Evolutionary conservation across 139 green algal genomes (phyloP).

Genomic region (Diplosphaera chodatii): DNA sequence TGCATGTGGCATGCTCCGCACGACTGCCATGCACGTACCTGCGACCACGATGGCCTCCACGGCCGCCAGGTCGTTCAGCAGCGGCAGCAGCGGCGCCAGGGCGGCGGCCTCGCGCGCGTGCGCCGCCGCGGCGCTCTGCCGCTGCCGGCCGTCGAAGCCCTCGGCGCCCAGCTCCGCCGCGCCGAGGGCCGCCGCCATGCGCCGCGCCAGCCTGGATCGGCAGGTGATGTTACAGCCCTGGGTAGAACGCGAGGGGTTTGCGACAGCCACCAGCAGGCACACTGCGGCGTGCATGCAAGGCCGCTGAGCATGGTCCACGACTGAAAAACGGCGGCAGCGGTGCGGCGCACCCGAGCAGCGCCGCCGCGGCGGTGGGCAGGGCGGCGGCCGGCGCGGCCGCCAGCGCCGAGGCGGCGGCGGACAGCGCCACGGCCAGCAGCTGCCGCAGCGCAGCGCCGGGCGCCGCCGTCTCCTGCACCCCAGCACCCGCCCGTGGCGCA

Average conservation of each 20-base stretch:
- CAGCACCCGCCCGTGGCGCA: no score
- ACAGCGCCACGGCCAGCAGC: slow-evolving; percentile 48
- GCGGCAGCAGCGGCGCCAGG: not conserved
- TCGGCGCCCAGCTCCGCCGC: not conserved
- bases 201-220: not conserved
- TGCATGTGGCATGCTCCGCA: no score
- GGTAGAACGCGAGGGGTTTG: no score
- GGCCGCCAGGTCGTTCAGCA: slow-evolving; percentile 7
- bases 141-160: not conserved
- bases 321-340: no score
- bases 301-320: no score
- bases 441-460: slow-evolving; percentile 45
- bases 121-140: not conserved
- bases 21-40: not conserved
- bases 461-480: slow-evolving; percentile 61
- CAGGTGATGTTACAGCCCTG: no score
- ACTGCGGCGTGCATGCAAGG: no score
- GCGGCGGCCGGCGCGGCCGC: slow-evolving; percentile 18
- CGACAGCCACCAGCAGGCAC: no score
- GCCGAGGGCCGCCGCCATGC: not conserved
- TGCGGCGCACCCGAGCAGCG: slow-evolving; percentile 24
- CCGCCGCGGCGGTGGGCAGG: slow-evolving; percentile 35
- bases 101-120: not conserved
- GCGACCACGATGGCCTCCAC: slow-evolving; percentile 20
- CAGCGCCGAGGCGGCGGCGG: slow-evolving; percentile 41